Conservation (phyloP, 2,329 filamentous ascomycete genomes). For the Waltergamsia citrina region DNA sequence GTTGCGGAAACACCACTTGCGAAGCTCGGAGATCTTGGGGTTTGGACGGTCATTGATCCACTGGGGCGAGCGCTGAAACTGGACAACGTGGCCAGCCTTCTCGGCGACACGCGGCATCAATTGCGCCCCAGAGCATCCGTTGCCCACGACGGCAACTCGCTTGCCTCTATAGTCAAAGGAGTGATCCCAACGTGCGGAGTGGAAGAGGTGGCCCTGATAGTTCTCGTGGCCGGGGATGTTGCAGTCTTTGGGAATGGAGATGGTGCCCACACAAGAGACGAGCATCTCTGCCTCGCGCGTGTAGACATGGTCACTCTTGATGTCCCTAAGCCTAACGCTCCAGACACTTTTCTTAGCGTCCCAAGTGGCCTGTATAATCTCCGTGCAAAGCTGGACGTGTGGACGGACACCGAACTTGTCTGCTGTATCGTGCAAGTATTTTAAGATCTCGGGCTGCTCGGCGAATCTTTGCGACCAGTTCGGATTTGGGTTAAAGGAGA, state of each 20-base stretch:
- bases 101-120: too few species aligned
- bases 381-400: slow-evolving; percentile 10
- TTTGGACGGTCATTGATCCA: too few species aligned
- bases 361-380: slow-evolving; percentile 14
- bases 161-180: too few species aligned
- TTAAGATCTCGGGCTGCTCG: slow-evolving; percentile 22
- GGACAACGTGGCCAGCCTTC: too few species aligned
- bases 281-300: slow-evolving; percentile 10
- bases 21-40: too few species aligned
- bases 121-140: too few species aligned
- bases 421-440: slow-evolving; percentile 11
- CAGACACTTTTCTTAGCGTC: slow-evolving; percentile 7
- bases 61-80: too few species aligned
- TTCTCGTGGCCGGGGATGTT: too few species aligned
- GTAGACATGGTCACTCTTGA: slow-evolving; percentile 9
- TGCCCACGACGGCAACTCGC: too few species aligned
- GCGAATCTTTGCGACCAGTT: slow-evolving; percentile 24
- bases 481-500: slow-evolving; percentile 28
- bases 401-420: slow-evolving; percentile 11
- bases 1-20: too few species aligned
- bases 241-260: slow-evolving; percentile 14
- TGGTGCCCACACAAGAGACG: slow-evolving; percentile 17
- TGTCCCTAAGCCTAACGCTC: slow-evolving; percentile 10
- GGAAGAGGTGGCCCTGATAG: too few species aligned
- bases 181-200: too few species aligned